Conservation (phyloP, 257 asterid species). For the Solanum chiquidenum region DNA sequence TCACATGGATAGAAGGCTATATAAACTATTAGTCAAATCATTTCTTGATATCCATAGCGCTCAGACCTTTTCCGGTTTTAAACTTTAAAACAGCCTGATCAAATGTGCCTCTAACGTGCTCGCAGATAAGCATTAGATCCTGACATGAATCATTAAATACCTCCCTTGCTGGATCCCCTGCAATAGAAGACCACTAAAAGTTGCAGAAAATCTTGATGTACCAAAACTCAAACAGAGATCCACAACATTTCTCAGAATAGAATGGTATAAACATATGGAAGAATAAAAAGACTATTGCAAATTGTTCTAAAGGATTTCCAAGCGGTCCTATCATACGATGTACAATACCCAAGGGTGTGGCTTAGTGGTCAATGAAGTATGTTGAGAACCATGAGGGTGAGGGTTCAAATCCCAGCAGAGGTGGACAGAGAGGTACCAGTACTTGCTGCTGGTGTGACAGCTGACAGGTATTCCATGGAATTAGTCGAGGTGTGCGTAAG, state of each 20-base stretch:
- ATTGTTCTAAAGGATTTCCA: not conserved
- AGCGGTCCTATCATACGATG: not conserved
- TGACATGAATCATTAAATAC: slow-evolving; percentile 78
- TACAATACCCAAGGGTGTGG: not conserved
- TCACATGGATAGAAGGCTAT: not conserved
- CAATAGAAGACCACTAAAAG: not conserved
- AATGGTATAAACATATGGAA: not conserved
- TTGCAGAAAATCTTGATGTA: not conserved
- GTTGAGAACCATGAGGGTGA: not conserved
- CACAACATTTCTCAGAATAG: not conserved
- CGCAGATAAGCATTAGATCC: slow-evolving; percentile 65
- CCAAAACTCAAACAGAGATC: not conserved
- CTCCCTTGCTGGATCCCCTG: slow-evolving; percentile 82
- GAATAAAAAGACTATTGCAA: not conserved
- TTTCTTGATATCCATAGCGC: slow-evolving; percentile 18
- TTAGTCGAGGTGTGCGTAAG: not conserved
- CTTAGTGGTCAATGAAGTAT: not conserved
- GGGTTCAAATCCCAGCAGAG: not conserved
- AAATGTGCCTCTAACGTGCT: slow-evolving; percentile 56
- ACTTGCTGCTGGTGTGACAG: not conserved
- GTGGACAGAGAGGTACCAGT: not conserved
- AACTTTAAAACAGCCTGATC: slow-evolving; percentile 54
- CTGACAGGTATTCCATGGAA: not conserved
- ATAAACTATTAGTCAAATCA: not conserved
- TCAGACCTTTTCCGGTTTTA: slow-evolving; percentile 27